These are phyloP conservation scores for Candida silvicultrix DNA, from an alignment of 805 yeast species.

Conservation along the genomic window DNA sequence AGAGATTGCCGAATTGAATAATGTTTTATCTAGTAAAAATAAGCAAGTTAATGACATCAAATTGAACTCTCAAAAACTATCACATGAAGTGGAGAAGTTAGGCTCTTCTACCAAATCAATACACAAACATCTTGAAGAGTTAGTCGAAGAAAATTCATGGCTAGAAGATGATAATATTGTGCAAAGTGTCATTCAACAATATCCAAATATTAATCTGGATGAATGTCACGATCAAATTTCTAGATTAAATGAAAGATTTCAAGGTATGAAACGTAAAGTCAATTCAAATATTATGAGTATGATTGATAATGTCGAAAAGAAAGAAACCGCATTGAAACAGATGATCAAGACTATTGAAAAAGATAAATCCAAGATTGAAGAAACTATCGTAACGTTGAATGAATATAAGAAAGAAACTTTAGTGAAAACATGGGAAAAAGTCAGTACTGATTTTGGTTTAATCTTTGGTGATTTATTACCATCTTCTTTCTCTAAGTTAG, in stretches of 20 bases:
- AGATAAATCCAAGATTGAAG: constrained; percentile 85
- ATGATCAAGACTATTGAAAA: constrained; percentile 85
- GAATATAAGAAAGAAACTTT: constrained; percentile 81
- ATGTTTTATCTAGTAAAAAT: constrained; percentile 36
- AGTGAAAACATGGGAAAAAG: constrained; percentile 79
- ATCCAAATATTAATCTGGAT: constrained; percentile 55
- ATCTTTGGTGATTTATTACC: constrained; percentile 87
- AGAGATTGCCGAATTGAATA: constrained; percentile 59
- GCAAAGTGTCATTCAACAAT: constrained; percentile 49
- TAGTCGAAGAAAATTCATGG: constrained; percentile 65
- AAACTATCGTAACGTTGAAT: constrained; percentile 77
- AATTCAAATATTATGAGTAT: constrained; percentile 83
- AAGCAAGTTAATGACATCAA: constrained; percentile 37
- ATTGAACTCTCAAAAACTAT: constrained; percentile 45
- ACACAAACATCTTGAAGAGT: constrained; percentile 33
- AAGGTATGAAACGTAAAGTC: constrained; percentile 72
- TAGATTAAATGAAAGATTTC: constrained; percentile 51
- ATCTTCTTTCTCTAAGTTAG: constrained; percentile 83
- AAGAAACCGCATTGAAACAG: constrained; percentile 65
- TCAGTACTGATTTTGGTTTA: constrained; percentile 81
- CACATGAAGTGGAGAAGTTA: constrained; percentile 49
- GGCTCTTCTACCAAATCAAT: constrained; percentile 30
- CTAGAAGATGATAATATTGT: constrained; percentile 57
- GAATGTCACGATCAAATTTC: constrained; percentile 54
- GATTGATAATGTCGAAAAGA: constrained; percentile 88